Percentiles rank a stretch among this genome's conserved stretches.
phyloP scores from a whole-genome alignment of 2,329 filamentous ascomycete genomes.

The Trichoderma koningiopsis region DNA sequence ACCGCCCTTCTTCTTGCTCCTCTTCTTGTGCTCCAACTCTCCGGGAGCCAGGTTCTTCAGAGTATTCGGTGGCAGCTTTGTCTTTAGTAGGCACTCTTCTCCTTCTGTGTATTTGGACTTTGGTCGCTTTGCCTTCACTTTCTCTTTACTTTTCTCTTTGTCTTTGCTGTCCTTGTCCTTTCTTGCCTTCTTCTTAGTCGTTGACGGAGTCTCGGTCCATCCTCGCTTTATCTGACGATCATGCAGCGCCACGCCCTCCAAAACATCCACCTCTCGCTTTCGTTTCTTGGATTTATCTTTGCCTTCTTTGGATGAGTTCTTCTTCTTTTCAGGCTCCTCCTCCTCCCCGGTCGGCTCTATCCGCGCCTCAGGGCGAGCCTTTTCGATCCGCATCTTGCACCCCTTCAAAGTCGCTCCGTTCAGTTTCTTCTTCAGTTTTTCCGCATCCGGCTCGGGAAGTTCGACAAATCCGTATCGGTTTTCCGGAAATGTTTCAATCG shows the following conservation, averaged over 20 bases:
- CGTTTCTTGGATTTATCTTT: conserved; percentile 47
- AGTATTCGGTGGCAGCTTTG: conserved; percentile 61
- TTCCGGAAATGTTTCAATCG: conserved; percentile 84
- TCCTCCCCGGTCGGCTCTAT: conserved; percentile 39
- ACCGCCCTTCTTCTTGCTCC: conserved; percentile 58
- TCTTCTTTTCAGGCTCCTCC: conserved; percentile 40
- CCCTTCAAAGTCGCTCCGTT: conserved; percentile 86
- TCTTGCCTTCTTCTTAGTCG: conserved; percentile 52
- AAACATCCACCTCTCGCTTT: conserved; percentile 54
- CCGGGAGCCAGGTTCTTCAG: conserved; percentile 47
- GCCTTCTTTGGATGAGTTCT: conserved; percentile 43
- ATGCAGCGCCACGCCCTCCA: conserved; percentile 70
- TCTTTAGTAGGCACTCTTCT: conserved; percentile 83
- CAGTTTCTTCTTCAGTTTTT: conserved; percentile 89
- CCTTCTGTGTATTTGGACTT: conserved; percentile 80
- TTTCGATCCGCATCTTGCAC: conserved; percentile 80
- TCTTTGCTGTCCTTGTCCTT: conserved; percentile 49
- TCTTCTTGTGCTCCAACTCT: conserved; percentile 57
- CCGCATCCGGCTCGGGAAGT: conserved; percentile 76
- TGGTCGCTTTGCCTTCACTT: conserved; percentile 59
- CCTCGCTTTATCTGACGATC: conserved; percentile 83
- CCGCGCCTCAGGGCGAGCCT: conserved; percentile 64
- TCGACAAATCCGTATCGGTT: conserved; percentile 89
- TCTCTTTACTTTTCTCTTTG: conserved; percentile 53
- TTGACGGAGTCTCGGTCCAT: conserved; percentile 72